phyloP scores from a whole-genome alignment of 2,329 filamentous ascomycete species.

The Aspergillus novofumigatus region DNA sequence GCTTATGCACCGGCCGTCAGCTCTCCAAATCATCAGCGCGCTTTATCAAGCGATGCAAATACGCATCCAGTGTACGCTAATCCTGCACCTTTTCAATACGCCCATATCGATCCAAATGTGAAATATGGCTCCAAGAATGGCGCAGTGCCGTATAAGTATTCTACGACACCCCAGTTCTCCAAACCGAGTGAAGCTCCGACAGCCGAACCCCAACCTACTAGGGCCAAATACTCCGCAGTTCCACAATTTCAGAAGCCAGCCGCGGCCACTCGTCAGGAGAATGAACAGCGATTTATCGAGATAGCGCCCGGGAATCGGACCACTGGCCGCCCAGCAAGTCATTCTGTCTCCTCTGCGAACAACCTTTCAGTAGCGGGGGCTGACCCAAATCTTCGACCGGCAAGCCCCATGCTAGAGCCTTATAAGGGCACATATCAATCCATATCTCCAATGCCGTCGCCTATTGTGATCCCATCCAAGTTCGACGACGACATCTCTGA shows the following conservation, averaged over 20 bases:
- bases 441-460: conserved; percentile 90
- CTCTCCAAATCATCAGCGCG: conserved; percentile 28
- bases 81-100: conserved; percentile 35
- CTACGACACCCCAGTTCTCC: conserved; percentile 23
- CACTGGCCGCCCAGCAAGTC: conserved; percentile 25
- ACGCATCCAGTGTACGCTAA: conserved; percentile 26
- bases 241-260: conserved; percentile 19
- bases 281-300: conserved; percentile 31
- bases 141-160: conserved; percentile 21
- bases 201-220: conserved; percentile 6
- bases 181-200: conserved; percentile 10
- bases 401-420: conserved; percentile 82
- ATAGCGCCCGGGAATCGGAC: conserved; percentile 28
- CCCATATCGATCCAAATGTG: conserved; percentile 36
- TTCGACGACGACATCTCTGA: conserved; percentile 53
- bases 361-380: conserved; percentile 35
- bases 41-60: conserved; percentile 23
- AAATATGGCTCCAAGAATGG: conserved; percentile 34
- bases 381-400: conserved; percentile 54
- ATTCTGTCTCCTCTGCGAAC: conserved; percentile 37
- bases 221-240: conserved; percentile 11
- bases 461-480: conserved; percentile 58
- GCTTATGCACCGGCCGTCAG: conserved; percentile 9
- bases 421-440: conserved; percentile 94
- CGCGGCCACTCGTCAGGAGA: conserved; percentile 20